Conservation (phyloP, 306 rosid genomes). For the Ochetophila trinervis region DNA sequence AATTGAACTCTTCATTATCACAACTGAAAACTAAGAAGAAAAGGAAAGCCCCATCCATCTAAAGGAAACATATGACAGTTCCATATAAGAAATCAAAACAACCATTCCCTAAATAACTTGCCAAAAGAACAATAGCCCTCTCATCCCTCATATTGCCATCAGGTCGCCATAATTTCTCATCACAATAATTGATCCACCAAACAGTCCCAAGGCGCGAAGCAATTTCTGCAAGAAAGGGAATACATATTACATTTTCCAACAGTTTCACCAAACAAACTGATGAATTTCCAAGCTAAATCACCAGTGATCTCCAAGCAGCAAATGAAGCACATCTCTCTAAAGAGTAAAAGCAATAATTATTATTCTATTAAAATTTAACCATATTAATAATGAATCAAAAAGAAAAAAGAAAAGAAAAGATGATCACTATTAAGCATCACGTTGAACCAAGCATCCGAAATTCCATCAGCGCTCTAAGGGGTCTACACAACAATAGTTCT, state of each 20-base stretch:
- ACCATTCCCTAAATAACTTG: too few relatives aligned
- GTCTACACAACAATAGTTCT: too few relatives aligned
- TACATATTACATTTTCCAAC: background rate
- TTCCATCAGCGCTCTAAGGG: too few relatives aligned
- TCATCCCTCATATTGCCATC: constrained; percentile 67
- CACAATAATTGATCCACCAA: constrained; percentile 65
- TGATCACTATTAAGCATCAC: too few relatives aligned
- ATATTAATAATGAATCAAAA: too few relatives aligned
- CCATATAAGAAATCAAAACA: background rate
- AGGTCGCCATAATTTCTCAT: constrained; percentile 80
- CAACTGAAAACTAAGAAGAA: background rate
- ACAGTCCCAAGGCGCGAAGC: constrained; percentile 73
- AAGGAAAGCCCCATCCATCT: background rate
- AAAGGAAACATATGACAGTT: background rate
- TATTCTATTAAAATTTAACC: too few relatives aligned
- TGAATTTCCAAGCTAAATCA: background rate
- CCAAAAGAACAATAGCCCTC: constrained; percentile 2
- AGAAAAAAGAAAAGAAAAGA: too few relatives aligned
- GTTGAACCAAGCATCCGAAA: too few relatives aligned
- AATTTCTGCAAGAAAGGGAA: constrained; percentile 54
- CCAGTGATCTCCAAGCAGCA: background rate
- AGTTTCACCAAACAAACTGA: background rate
- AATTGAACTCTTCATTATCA: background rate
- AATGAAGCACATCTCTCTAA: too few relatives aligned
- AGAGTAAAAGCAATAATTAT: too few relatives aligned